Conservation (phyloP, 257 asterid species). For the Primulina eburnea region DNA sequence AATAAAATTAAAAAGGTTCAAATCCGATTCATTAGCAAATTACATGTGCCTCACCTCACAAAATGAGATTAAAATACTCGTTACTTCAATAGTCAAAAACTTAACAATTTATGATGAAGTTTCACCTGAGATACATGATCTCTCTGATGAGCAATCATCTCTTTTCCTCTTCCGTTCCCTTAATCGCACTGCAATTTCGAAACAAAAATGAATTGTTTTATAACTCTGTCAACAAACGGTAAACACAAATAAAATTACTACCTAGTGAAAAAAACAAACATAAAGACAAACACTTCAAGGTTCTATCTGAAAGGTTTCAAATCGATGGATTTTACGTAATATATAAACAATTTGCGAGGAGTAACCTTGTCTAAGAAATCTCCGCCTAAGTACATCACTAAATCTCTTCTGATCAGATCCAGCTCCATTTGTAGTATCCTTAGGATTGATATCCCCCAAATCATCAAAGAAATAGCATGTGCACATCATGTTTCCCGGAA, state of each 20-base stretch:
- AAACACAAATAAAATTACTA: constrained; percentile 11
- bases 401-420: constrained; percentile 42
- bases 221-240: not conserved
- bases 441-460: constrained; percentile 54
- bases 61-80: not conserved
- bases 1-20: constrained; percentile 4
- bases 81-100: constrained; percentile 3
- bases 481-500: constrained; percentile 70
- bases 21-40: not conserved
- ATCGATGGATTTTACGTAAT: not conserved
- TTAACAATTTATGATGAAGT: constrained; percentile 3
- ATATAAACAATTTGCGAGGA: not conserved
- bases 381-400: constrained; percentile 67
- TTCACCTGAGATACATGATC: constrained; percentile 47
- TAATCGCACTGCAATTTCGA: constrained; percentile 54
- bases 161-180: constrained; percentile 61
- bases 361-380: constrained; percentile 92
- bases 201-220: constrained; percentile 15
- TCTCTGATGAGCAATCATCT: constrained; percentile 32
- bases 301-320: constrained; percentile 9
- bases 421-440: constrained; percentile 24
- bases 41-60: constrained; percentile 1
- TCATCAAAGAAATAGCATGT: constrained; percentile 87
- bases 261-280: constrained; percentile 3
- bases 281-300: not conserved